Evolutionary conservation across 305 asterid species (phyloP), one percentile per base, ranked within the genome.

Genomic region (Vinca major): DNA sequence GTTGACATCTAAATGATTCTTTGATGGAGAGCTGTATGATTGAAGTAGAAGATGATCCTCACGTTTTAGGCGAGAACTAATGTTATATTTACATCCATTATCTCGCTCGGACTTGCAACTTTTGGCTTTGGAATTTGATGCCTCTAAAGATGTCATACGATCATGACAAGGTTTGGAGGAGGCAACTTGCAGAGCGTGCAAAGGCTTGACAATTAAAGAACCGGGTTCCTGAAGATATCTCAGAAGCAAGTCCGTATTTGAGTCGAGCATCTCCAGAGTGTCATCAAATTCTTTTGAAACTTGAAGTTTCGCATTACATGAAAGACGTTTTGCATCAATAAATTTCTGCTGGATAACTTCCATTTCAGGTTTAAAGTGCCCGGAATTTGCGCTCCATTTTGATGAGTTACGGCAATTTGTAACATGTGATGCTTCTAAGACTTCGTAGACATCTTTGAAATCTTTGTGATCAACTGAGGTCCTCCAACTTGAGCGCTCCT

Each of bases 381-480:
- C 69, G 12, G 91, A 79, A 67, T 82, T 84, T 43, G 84, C 77
- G 50, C 66, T 85, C 95, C 91, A 80, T 78, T 82, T 85, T 52
- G 93, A 85, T 54, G 92, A 86, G 74, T 76, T 81, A 14, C 86
- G 85, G 33, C 84, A 84, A 72, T 83, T 82, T 10, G 67, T 80
- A 50, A 80, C 76, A 80, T 87, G 95, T 6, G 97, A 85, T 69
- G 96, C 92, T 82, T 90, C 99, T 73, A 84, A 73, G 77, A 91
- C 99, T 86, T 87, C 99, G 54, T 86, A 85, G 62, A 90, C 92
- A 75, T 93, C 96, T 78, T 84, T 89, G 79, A 86, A 87, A 43
- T 79, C 87, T 53, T 69, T 92, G 56, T 85, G 90, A 48, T 89
- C 88, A 71, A 68, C 75, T 50, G 82, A 75, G 77, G 80, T 79